Conservation (phyloP, 2,329 filamentous ascomycete genomes). For the Trichoderma hamatum region DNA sequence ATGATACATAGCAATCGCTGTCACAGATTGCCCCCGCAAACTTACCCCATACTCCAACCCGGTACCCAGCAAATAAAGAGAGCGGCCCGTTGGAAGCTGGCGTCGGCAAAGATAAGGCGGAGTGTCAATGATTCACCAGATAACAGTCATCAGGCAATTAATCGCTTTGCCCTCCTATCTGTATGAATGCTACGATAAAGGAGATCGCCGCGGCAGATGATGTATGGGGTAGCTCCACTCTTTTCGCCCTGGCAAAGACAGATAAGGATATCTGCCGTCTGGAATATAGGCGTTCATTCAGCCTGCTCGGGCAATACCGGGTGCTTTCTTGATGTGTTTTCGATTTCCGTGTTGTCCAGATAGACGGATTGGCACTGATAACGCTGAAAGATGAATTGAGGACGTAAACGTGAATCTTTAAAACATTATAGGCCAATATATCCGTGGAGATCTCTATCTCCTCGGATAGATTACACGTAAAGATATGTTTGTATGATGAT, state of each 20-base stretch:
- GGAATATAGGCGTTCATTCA: background rate
- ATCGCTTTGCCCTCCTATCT: background rate
- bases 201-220: background rate
- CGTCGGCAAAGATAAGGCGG: conserved; percentile 2
- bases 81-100: background rate
- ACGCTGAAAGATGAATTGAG: background rate
- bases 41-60: conserved; percentile 4
- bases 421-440: background rate
- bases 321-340: background rate
- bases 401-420: background rate
- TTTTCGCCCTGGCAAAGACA: background rate
- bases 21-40: conserved; percentile 4
- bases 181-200: background rate
- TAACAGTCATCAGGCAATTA: conserved; percentile 22
- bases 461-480: conserved; percentile 1
- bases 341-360: background rate
- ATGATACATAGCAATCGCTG: background rate
- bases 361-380: background rate
- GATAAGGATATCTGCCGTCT: background rate
- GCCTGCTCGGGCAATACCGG: background rate
- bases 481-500: background rate
- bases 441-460: background rate
- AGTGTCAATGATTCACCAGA: background rate
- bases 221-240: background rate
- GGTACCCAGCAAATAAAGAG: background rate